phyloP scores from a whole-genome alignment of 2,329 filamentous ascomycete genomes.

The Furcasterigmium sp. region DNA sequence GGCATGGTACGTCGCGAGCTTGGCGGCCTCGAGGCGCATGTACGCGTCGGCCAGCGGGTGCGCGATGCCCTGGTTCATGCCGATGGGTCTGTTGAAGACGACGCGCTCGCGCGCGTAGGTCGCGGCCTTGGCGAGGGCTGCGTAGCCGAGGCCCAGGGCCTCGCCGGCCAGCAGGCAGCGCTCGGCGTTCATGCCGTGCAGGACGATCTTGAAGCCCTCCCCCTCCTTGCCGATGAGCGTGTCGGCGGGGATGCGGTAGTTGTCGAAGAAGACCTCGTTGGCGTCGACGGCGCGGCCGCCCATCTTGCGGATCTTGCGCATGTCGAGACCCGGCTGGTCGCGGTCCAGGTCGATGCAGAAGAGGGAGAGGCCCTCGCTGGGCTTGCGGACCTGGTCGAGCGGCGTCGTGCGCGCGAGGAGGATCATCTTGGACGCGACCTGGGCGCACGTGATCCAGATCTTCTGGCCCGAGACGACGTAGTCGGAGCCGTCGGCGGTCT shows the following conservation, averaged over 20 bases:
- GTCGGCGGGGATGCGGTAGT: slow-evolving; percentile 61
- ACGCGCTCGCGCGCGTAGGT: slow-evolving; percentile 62
- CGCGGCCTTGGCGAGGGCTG: slow-evolving; percentile 56
- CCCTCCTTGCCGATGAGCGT: slow-evolving; percentile 67
- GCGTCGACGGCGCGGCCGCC: slow-evolving; percentile 77
- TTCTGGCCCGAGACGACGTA: slow-evolving; percentile 75
- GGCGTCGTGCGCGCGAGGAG: slow-evolving; percentile 72
- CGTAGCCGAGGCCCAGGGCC: slow-evolving; percentile 75
- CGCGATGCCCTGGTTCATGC: slow-evolving; percentile 60
- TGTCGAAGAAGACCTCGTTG: slow-evolving; percentile 85
- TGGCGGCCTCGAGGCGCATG: slow-evolving; percentile 60
- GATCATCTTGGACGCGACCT: slow-evolving; percentile 80
- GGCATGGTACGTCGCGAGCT: slow-evolving; percentile 61
- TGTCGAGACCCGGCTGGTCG: slow-evolving; percentile 50
- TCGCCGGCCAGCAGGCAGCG: slow-evolving; percentile 72
- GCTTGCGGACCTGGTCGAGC: slow-evolving; percentile 59
- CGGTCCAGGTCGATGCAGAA: slow-evolving; percentile 77
- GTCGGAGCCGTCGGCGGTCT: slow-evolving; percentile 42
- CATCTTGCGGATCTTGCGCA: slow-evolving; percentile 79
- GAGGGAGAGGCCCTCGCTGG: slow-evolving; percentile 70
- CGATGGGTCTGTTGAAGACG: slow-evolving; percentile 61
- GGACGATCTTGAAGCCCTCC: slow-evolving; percentile 72
- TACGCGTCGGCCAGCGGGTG: slow-evolving; percentile 63
- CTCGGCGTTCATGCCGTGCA: slow-evolving; percentile 78
- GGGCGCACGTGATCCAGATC: slow-evolving; percentile 84